Evolutionary conservation across 2,329 filamentous ascomycete species (phyloP), one percentile per base, ranked within the genome.

Genomic region (Grosmannia penicillata): DNA sequence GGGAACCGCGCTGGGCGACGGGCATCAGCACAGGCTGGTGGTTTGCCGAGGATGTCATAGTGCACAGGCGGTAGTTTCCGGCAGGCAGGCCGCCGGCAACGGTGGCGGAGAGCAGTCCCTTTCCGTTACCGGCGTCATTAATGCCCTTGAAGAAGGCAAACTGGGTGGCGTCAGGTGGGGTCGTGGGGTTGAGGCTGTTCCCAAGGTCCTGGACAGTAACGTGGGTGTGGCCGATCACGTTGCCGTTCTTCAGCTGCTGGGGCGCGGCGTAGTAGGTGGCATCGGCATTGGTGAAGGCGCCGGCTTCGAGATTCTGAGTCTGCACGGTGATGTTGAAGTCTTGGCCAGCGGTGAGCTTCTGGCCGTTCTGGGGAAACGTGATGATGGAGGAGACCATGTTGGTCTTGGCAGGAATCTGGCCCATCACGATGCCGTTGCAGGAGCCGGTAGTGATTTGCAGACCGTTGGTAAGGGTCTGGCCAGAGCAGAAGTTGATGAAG

Each of bases 351-450:
- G 51, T 15, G 23, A 76, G 46, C 44, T 63, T 54, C 33, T 66
- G 59, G 36, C 63, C 62, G 44, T 70, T 62, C 46, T 65, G 48
- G 30, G 72, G 72, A 49, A 59, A 67, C 26, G 61, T 50, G 40
- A 76, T 60, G 42, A 72, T 56, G 34, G 58, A 62, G 0, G 72
- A 71, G 40, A 74, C 62, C 72, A 76, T 76, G 36, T 65, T 65
- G 46, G 51, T 49, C 40, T 55, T 54, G n/a, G 62, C 47, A 8
- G 72, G 72, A 36, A 76, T 75, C 43, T 71, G 62, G 33, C 72
- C 72, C 70, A 75, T 74, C 29, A 61, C 66, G 47, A 75, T 66
- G 51, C 70, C 70, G 53, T 79, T 79, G 56, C 75, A 79, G 18
- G 74, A 78, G 15, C 75, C 75, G 2, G 46, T 54, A 29, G 59